Base-by-base conservation (phyloP, 176 grass and related monocot genomes). In the Oryza punctata region DNA sequence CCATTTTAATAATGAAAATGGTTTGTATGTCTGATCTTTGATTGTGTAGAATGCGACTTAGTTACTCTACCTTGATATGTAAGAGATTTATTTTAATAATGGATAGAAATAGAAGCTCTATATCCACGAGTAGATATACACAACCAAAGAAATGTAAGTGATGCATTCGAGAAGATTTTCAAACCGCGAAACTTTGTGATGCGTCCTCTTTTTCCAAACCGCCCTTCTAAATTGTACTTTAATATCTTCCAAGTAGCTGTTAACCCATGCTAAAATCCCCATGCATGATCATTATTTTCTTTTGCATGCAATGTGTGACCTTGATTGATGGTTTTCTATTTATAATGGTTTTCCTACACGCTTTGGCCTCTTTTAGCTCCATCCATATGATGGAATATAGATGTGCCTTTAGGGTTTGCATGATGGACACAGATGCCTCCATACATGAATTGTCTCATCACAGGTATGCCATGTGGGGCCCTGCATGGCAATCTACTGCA, bases 401-500 rank as follows among this genome's bases (percentile, higher is more conserved):
- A 90, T 64, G 69, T n/a, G 38, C 28, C 75, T 87, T 87, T 87
- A 86, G 60, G 57, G 57, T 81, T 72, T 85, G n/a, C 83, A 72
- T 81, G 87, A 78, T 67, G 37, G 45, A 12, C 37, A 25, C 49
- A 61, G 85, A 82, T 69, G 70, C 35, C 67, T 83, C 47, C 82
- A 78, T 88, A 69, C 78, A 86, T 67, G 93, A 86, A 78, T 92
- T 90, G 90, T 95, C 82, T 72, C 83, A 69, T 95, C 93, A 90
- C 90, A 82, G 67, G 78, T 79, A 83, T 67, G 77, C 76, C 26
- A 28, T n/a, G 81, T 81, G 81, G 89, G 72, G 7, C 82, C 76
- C 33, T 84, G 77, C 81, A 67, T 78, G 81, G 57, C 82, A 80
- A 59, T 59, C 54, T 81, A 60, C 81, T 91, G 85, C 72, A 69